A percentile compares a stretch with the other conserved stretches of the same genome.
phyloP scores from a whole-genome alignment of 2,329 filamentous ascomycete species.

The Trichoderma endophyticum region DNA sequence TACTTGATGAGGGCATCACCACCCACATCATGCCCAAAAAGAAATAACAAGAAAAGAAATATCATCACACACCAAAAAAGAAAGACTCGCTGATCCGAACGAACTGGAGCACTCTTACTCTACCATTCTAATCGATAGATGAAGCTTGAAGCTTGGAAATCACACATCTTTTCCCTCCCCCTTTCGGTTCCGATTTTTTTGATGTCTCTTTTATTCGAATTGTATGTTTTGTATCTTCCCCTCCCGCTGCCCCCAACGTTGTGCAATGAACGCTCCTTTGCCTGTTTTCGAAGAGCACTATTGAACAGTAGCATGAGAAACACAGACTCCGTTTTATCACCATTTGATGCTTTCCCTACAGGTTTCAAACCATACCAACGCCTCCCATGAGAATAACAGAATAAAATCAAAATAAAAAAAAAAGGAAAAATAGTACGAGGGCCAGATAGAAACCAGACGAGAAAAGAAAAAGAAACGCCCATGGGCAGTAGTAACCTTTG shows the following conservation, averaged over 20 bases:
- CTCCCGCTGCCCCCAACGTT: neutral
- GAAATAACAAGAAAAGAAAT: neutral
- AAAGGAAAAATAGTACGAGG: neutral
- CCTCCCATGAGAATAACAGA: neutral
- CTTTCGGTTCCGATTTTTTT: neutral
- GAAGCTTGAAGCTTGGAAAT: neutral
- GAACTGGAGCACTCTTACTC: neutral
- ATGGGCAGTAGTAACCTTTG: neutral
- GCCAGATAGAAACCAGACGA: neutral
- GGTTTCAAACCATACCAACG: conserved; percentile 6
- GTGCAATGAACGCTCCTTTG: neutral
- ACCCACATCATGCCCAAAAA: neutral
- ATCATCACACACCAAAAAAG: neutral
- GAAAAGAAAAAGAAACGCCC: neutral
- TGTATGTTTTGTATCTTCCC: neutral
- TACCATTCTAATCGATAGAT: neutral
- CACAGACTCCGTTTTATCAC: conserved; percentile 11
- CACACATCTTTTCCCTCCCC: neutral
- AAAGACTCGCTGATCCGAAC: neutral
- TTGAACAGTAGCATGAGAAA: neutral
- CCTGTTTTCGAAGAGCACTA: neutral
- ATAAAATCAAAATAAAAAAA: neutral
- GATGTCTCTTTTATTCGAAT: neutral
- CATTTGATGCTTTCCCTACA: neutral
- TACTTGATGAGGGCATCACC: neutral